Evolutionary conservation across 179 eudicot genomes (phyloP).

Genomic region (Spergularia azorica): DNA sequence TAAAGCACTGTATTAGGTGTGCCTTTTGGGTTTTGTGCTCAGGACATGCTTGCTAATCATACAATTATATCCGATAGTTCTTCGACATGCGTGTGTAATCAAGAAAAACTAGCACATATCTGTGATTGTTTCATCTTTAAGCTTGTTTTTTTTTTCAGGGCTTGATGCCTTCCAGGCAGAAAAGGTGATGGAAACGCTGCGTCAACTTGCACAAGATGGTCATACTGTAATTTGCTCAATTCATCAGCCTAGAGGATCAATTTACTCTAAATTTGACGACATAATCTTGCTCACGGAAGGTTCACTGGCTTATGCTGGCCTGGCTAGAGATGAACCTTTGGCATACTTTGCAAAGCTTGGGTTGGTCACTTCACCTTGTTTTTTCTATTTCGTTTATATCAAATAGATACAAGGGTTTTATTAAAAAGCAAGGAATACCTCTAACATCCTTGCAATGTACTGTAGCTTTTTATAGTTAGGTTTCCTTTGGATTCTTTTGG

Average conservation of each 20-base stretch:
- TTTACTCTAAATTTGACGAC: conserved; percentile 94
- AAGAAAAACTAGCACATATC: not conserved
- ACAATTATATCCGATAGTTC: no score
- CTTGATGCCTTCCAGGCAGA: conserved; percentile 99
- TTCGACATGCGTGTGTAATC: not conserved
- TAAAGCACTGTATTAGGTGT: not conserved
- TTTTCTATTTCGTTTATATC: not conserved
- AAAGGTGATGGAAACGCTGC: conserved; percentile 95
- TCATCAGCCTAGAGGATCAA: conserved; percentile 98
- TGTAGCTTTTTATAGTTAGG: not conserved
- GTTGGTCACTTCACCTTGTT: conserved; percentile 48
- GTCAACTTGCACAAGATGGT: conserved; percentile 93
- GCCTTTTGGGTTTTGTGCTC: not conserved
- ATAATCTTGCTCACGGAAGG: conserved; percentile 85
- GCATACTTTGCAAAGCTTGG: conserved; percentile 78
- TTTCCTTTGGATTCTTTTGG: not conserved
- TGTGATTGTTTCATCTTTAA: not conserved
- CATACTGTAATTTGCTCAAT: conserved; percentile 98
- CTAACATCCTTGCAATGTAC: not conserved
- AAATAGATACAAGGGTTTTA: not conserved
- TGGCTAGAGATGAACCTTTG: conserved; percentile 73
- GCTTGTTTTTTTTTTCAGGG: conserved; percentile 52
- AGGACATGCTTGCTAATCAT: not conserved
- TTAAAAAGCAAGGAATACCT: not conserved
- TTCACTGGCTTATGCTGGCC: conserved; percentile 83